Conservation (phyloP, 1,284 basidiomycete genomes). For the Pseudozyma pruni region DNA sequence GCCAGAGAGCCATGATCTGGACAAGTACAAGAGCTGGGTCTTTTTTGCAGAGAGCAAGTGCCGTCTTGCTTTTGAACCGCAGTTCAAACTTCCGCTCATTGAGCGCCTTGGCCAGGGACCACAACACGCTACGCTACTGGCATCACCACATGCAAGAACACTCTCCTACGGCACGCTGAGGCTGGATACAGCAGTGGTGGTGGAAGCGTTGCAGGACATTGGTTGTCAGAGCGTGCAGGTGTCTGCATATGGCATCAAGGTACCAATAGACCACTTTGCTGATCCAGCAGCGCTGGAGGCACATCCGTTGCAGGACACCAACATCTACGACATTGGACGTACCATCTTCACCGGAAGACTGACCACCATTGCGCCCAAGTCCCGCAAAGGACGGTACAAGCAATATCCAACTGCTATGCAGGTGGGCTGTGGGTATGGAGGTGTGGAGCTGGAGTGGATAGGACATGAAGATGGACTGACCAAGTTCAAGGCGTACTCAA, state of each 20-base stretch:
- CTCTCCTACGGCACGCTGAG: too few relatives aligned
- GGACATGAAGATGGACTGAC: background rate
- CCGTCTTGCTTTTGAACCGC: too few relatives aligned
- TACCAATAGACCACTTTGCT: background rate
- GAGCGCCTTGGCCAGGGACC: too few relatives aligned
- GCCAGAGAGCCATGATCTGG: conserved; percentile 1
- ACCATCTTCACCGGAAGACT: conserved; percentile 2
- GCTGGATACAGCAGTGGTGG: background rate
- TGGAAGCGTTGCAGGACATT: conserved; percentile 9
- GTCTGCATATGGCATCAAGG: conserved; percentile 5
- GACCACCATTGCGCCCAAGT: conserved; percentile 4
- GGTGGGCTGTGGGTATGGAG: background rate
- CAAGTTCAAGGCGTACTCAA: conserved; percentile 6
- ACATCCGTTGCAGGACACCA: conserved; percentile 1
- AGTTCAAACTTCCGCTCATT: too few relatives aligned
- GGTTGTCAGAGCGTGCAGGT: conserved; percentile 2
- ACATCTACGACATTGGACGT: conserved; percentile 11
- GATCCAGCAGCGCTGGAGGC: too few relatives aligned
- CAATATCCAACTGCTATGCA: conserved; percentile 4
- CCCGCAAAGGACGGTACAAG: conserved; percentile 7
- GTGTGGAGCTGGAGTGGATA: conserved; percentile 6
- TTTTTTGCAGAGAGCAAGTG: conserved; percentile 4
- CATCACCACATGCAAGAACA: too few relatives aligned
- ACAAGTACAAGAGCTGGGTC: conserved; percentile 8
- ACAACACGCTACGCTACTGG: too few relatives aligned